Percentiles rank a stretch among this genome's conserved stretches.
phyloP scores from a whole-genome alignment of 805 yeast species.

The Cyberlindnera maritima region DNA sequence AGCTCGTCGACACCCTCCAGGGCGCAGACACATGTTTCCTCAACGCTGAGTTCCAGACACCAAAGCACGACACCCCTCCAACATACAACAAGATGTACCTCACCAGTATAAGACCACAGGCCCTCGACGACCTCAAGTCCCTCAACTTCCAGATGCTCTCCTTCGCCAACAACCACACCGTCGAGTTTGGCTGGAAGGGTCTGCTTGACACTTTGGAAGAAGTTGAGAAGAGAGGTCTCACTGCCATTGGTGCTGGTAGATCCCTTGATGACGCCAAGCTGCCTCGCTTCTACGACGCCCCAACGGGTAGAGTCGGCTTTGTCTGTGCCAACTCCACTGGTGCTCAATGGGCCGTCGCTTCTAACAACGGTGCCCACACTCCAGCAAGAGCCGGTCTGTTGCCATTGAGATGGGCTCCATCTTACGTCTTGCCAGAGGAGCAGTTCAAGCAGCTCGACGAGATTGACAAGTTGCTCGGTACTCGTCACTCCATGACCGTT shows the following conservation, averaged over 20 bases:
- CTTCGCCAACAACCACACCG: conserved; percentile 30
- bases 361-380: conserved; percentile 27
- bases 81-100: conserved; percentile 28
- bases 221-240: conserved; percentile 25
- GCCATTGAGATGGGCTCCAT: conserved; percentile 29
- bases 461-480: conserved; percentile 30
- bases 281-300: conserved; percentile 27
- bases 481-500: conserved; percentile 29
- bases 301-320: conserved; percentile 29
- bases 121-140: conserved; percentile 26
- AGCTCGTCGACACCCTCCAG: conserved; percentile 23
- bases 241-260: conserved; percentile 29
- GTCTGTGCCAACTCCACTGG: conserved; percentile 27
- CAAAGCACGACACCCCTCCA: conserved; percentile 26
- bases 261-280: conserved; percentile 27
- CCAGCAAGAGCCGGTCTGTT: conserved; percentile 29
- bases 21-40: conserved; percentile 27
- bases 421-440: conserved; percentile 28
- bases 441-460: conserved; percentile 25
- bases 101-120: conserved; percentile 26
- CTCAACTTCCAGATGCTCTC: conserved; percentile 26
- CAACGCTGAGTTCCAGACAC: conserved; percentile 31
- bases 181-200: conserved; percentile 29
- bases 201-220: conserved; percentile 27
- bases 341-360: conserved; percentile 28